Percentiles rank a stretch among this genome's conserved stretches.
Evolutionary conservation across 1,284 basidiomycete genomes (phyloP).

Genomic region (Anthracocystis walkeri): DNA sequence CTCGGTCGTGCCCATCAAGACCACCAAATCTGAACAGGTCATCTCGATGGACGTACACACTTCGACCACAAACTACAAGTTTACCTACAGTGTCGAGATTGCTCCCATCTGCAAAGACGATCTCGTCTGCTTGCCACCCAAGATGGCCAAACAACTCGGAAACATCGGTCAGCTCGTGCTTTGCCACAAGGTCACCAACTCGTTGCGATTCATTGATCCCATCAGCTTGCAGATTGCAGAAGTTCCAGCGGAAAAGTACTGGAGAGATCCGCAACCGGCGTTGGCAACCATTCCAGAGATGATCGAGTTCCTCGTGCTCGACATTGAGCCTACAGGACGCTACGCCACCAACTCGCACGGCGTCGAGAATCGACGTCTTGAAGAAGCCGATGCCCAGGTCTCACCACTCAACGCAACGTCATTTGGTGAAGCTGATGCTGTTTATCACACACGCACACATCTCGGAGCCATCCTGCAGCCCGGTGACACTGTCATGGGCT

Average conservation of each 20-base stretch:
- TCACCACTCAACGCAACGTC: constrained; percentile 83
- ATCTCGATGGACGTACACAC: constrained; percentile 92
- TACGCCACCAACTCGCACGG: constrained; percentile 59
- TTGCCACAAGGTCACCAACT: constrained; percentile 90
- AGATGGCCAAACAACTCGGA: constrained; percentile 82
- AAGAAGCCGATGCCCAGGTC: constrained; percentile 88
- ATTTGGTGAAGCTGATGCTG: constrained; percentile 75
- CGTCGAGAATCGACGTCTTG: constrained; percentile 45
- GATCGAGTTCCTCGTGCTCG: constrained; percentile 93
- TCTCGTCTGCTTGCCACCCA: constrained; percentile 86
- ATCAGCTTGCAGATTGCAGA: constrained; percentile 86
- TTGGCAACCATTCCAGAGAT: constrained; percentile 86
- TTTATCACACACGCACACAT: constrained; percentile 95
- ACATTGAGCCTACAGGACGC: constrained; percentile 78
- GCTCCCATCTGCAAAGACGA: constrained; percentile 98
- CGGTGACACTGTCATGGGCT: constrained; percentile 92
- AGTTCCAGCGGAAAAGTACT: constrained; percentile 84
- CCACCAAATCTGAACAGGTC: constrained; percentile 91
- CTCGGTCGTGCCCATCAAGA: constrained; percentile 86
- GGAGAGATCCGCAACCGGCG: constrained; percentile 87
- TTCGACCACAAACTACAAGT: constrained; percentile 94
- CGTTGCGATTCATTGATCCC: constrained; percentile 90
- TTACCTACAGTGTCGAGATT: constrained; percentile 97
- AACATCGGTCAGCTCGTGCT: constrained; percentile 89
- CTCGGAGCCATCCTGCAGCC: constrained; percentile 94